These are phyloP conservation scores for Agastache rugosa DNA, from an alignment of 257 asterid genomes.

Conservation along the genomic window DNA sequence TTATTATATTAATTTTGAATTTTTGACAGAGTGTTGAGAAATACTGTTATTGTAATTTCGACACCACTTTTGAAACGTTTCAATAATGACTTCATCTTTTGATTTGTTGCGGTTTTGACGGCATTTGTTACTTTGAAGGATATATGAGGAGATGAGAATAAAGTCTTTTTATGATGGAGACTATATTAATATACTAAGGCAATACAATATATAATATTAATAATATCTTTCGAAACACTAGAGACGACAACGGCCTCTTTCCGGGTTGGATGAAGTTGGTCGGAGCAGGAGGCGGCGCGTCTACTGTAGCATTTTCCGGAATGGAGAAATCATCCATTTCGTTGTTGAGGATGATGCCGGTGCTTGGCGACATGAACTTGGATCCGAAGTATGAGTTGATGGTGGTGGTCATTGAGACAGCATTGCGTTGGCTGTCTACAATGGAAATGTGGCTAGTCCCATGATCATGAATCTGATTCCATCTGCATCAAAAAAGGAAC, in stretches of 20 bases:
- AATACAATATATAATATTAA: too few relatives aligned
- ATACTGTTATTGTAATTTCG: too few relatives aligned
- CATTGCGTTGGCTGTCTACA: conserved; percentile 64
- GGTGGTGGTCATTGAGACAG: conserved; percentile 74
- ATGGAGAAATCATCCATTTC: conserved; percentile 84
- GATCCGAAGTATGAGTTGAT: conserved; percentile 63
- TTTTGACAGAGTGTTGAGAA: not conserved
- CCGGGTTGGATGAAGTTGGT: conserved; percentile 65
- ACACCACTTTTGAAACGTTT: too few relatives aligned
- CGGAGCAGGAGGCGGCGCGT: conserved; percentile 60
- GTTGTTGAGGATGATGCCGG: conserved; percentile 79
- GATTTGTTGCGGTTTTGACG: too few relatives aligned
- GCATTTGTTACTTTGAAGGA: too few relatives aligned
- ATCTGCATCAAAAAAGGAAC: conserved; percentile 42
- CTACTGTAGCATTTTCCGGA: conserved; percentile 40
- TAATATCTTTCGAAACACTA: too few relatives aligned
- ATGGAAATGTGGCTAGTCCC: conserved; percentile 79
- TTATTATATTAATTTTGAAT: not conserved
- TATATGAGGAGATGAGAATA: too few relatives aligned
- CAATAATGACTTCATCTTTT: too few relatives aligned
- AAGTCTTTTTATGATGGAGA: too few relatives aligned
- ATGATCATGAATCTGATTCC: conserved; percentile 66
- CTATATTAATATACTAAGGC: not conserved
- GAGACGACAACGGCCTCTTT: conserved; percentile 74
- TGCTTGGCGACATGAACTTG: conserved; percentile 52